A percentile compares a stretch with the other conserved stretches of the same genome.
Conservation (phyloP, 108 stramenopile genomes). For the Skeletonema costatum region DNA sequence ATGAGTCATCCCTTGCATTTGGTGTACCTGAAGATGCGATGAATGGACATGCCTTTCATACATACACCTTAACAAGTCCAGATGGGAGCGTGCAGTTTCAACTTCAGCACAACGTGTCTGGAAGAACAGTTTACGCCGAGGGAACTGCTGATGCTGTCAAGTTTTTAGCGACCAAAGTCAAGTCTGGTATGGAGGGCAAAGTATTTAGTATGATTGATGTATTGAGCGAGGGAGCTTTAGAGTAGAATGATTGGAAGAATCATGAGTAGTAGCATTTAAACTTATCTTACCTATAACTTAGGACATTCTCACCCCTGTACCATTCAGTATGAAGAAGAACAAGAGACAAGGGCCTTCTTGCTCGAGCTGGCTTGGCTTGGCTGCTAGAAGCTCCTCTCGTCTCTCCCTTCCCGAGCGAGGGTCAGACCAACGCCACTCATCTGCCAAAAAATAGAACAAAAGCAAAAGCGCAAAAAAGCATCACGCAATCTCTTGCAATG, state of each 20-base stretch:
- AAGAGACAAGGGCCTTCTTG: too few species aligned
- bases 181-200: slow-evolving; percentile 65
- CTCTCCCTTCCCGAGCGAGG: too few species aligned
- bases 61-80: slow-evolving; percentile 90
- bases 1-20: slow-evolving; percentile 84
- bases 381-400: too few species aligned
- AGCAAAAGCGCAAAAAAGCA: too few species aligned
- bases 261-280: neutral
- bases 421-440: too few species aligned
- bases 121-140: slow-evolving; percentile 97
- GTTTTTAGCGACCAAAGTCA: slow-evolving; percentile 85
- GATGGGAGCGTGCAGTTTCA: slow-evolving; percentile 95
- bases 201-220: slow-evolving; percentile 93
- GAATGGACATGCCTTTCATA: slow-evolving; percentile 97
- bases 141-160: slow-evolving; percentile 98
- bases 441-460: too few species aligned
- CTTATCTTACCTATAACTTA: too few species aligned
- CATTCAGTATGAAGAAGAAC: too few species aligned
- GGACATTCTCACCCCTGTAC: too few species aligned
- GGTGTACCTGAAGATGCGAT: slow-evolving; percentile 92
- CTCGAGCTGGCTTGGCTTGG: too few species aligned
- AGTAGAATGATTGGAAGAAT: slow-evolving; percentile 32
- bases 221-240: slow-evolving; percentile 81
- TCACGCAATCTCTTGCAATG: too few species aligned
- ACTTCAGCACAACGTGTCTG: slow-evolving; percentile 97